phyloP scores from a whole-genome alignment of 495 filamentous ascomycete genomes.

The Amphirosellinia nigrospora region DNA sequence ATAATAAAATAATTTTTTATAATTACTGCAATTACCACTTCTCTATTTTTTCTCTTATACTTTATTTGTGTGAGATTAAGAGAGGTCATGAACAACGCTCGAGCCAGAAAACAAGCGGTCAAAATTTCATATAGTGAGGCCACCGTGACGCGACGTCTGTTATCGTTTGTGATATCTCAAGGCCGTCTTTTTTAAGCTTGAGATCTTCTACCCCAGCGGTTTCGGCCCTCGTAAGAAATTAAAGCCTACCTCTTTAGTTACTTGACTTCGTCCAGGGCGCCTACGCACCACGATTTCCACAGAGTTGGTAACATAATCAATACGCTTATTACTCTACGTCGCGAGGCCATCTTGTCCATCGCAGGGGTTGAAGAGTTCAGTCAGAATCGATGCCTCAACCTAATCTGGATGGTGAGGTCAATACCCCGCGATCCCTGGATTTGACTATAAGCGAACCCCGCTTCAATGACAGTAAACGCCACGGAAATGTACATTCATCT shows the following conservation, averaged over 20 bases:
- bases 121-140: too few species aligned
- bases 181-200: too few species aligned
- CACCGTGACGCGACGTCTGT: too few species aligned
- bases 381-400: neutral
- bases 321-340: neutral
- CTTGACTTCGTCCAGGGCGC: neutral
- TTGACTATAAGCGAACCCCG: neutral
- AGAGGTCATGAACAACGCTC: neutral
- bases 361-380: neutral
- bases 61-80: too few species aligned
- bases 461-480: neutral
- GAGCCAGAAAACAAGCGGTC: neutral
- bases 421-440: neutral
- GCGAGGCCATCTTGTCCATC: neutral
- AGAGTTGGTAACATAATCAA: neutral
- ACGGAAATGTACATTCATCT: too few species aligned
- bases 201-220: too few species aligned
- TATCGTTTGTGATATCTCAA: too few species aligned
- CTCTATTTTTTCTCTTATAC: too few species aligned
- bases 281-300: neutral
- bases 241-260: neutral
- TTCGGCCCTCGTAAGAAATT: neutral
- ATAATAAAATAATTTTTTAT: too few species aligned
- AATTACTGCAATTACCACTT: too few species aligned
- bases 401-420: neutral